A percentile compares a stretch with the other conserved stretches of the same genome.
phyloP scores from a whole-genome alignment of 106 monocot species.

The Posidonia australis region DNA sequence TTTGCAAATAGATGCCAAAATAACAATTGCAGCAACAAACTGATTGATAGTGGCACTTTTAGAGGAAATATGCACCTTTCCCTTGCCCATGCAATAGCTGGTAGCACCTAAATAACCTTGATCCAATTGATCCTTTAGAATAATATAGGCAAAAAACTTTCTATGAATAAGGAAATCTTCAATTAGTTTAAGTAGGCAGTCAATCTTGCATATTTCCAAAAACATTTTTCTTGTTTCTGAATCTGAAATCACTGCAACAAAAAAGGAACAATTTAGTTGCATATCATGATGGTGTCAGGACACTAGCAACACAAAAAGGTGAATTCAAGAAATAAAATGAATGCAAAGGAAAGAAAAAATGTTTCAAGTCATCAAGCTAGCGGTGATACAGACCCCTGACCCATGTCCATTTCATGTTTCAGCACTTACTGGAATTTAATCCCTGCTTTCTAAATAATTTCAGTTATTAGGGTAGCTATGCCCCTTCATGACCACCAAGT shows the following conservation, averaged over 20 bases:
- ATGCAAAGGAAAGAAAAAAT: not conserved
- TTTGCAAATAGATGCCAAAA: slow-evolving; percentile 57
- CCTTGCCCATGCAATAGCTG: slow-evolving; percentile 6
- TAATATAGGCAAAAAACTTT: slow-evolving; percentile 31
- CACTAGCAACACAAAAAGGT: not conserved
- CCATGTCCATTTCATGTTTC: too few species aligned
- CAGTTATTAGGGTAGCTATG: too few species aligned
- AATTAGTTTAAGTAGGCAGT: slow-evolving; percentile 31
- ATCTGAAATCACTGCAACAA: slow-evolving; percentile 32
- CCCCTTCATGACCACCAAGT: too few species aligned
- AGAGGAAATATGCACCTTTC: slow-evolving; percentile 11
- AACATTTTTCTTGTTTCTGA: slow-evolving; percentile 15
- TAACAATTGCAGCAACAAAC: slow-evolving; percentile 41
- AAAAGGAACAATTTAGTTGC: not conserved
- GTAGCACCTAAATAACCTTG: not conserved
- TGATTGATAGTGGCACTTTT: slow-evolving; percentile 32
- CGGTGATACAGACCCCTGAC: too few species aligned
- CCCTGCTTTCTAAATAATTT: too few species aligned
- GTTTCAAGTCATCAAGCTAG: too few species aligned
- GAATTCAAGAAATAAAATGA: not conserved
- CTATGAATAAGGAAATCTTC: slow-evolving; percentile 51
- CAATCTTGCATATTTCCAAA: slow-evolving; percentile 18
- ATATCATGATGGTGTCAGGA: not conserved
- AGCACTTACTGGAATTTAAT: too few species aligned
- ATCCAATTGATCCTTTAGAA: not conserved